Base-by-base conservation (phyloP, 805 yeast species). In the Blastobotrys peoriensis region DNA sequence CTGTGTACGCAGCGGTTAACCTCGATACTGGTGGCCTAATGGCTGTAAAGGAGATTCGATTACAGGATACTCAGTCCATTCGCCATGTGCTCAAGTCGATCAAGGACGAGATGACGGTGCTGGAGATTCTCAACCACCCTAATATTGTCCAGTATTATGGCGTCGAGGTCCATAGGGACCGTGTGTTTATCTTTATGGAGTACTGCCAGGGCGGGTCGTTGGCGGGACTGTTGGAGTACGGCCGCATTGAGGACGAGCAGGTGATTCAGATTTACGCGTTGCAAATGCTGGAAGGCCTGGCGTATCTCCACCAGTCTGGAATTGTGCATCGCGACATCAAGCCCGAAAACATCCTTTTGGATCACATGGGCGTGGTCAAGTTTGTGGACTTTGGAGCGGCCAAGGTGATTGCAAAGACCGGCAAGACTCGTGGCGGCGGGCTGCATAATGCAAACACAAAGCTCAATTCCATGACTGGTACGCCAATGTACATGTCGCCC, bases 401-500 rank as follows among this genome's bases (percentile, higher is more conserved):
- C 10, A 88, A 88, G 64, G 94, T 89, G 8, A 66, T 71, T 53
- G 68, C 75, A 49, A 67, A 65, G 52, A 63, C 49, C 45, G 61
- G 49, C 35, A 61, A 41, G 47, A 64, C 58, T 34, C 49, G 54
- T 50, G 54, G 49, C 44, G 67, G 49, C 60, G 66, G 47, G 61
- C 17, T 20, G 16, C 33, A 41, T 30, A 36, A 52, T 0, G 62
- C 46, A 4, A 45, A 50, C 13, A 57, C 63, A 43, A 68, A 65
- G 43, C 54, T 64, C 49, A 70, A 68, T 47, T 68, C 76, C 22
- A 73, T 84, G 70, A 81, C 95, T 2, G 98, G 98, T 33, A 93
- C 98, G 0, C 98, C 98, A 13, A 93, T 91, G 97, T 93, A 93
- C 66, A 91, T 93, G 98, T 87, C 98, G 0, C 98, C 98, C 0